A percentile compares a stretch with the other conserved stretches of the same genome.
phyloP scores from a whole-genome alignment of 2,329 filamentous ascomycete genomes.

The Knoxdaviesia capensis region DNA sequence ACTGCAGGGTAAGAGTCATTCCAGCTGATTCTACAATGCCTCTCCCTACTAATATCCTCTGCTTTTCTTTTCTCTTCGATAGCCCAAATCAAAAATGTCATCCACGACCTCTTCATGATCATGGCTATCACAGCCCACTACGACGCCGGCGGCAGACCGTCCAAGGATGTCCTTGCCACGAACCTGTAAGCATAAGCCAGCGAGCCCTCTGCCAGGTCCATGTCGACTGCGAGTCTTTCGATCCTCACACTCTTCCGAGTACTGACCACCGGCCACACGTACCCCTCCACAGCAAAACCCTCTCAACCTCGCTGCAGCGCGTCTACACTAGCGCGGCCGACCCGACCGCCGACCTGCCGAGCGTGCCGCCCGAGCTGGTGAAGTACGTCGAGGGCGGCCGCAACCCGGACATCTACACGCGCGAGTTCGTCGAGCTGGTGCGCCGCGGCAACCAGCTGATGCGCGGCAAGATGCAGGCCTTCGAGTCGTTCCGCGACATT shows the following conservation, averaged over 20 bases:
- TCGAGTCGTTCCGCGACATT: constrained; percentile 38
- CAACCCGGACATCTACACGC: constrained; percentile 55
- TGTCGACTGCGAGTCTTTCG: constrained; percentile 1
- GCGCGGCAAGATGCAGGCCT: constrained; percentile 43
- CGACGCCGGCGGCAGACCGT: constrained; percentile 29
- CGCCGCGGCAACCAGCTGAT: constrained; percentile 45
- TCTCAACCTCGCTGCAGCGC: constrained; percentile 17
- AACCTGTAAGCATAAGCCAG: constrained; percentile 21
- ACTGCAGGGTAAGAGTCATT: no score
- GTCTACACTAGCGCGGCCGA: constrained; percentile 20
- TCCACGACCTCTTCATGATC: constrained; percentile 42
- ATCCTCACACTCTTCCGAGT: neutral
- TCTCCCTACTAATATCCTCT: no score
- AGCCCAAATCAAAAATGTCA: constrained; percentile 40
- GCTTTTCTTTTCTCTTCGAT: no score
- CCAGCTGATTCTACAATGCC: no score
- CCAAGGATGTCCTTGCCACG: constrained; percentile 32
- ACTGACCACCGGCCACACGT: neutral
- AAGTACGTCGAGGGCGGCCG: constrained; percentile 51
- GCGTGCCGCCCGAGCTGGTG: constrained; percentile 40
- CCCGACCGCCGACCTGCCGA: constrained; percentile 20
- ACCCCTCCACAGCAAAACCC: constrained; percentile 14
- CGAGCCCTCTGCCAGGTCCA: neutral
- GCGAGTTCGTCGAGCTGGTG: constrained; percentile 52
- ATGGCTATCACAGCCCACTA: constrained; percentile 43